Conservation (phyloP, 2,329 filamentous ascomycete species). For the Coniochaeta ligniaria region DNA sequence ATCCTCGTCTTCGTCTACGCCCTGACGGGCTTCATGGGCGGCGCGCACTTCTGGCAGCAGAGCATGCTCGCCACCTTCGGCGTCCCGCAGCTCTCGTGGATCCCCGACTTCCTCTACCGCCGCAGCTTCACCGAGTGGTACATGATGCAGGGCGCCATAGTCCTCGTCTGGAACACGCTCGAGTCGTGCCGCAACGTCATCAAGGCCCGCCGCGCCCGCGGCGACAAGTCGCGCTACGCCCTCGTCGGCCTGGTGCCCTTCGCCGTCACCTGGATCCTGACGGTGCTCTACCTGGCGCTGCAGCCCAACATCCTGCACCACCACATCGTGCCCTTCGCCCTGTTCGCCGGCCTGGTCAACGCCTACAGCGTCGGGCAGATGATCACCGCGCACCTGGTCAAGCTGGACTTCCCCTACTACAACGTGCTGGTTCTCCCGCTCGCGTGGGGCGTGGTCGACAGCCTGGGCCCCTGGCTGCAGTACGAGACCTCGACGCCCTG, state of each 20-base stretch:
- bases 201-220: slow-evolving; percentile 65
- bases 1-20: slow-evolving; percentile 76
- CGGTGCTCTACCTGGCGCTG: slow-evolving; percentile 73
- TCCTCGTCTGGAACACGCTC: slow-evolving; percentile 80
- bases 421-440: slow-evolving; percentile 80
- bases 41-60: slow-evolving; percentile 89
- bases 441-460: slow-evolving; percentile 71
- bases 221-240: slow-evolving; percentile 64
- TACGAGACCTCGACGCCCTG: slow-evolving; percentile 45
- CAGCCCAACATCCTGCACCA: slow-evolving; percentile 76
- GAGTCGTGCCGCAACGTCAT: slow-evolving; percentile 80
- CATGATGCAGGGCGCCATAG: slow-evolving; percentile 74
- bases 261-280: slow-evolving; percentile 67
- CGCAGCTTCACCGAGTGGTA: slow-evolving; percentile 90
- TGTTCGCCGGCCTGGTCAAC: slow-evolving; percentile 86
- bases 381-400: slow-evolving; percentile 88
- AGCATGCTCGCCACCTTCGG: slow-evolving; percentile 67
- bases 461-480: slow-evolving; percentile 62
- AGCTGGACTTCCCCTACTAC: slow-evolving; percentile 80
- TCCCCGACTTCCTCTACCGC: slow-evolving; percentile 68
- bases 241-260: slow-evolving; percentile 81
- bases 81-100: slow-evolving; percentile 44
- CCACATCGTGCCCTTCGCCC: slow-evolving; percentile 81
- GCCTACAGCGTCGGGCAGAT: slow-evolving; percentile 94
- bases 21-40: slow-evolving; percentile 77